Evolutionary conservation across 192 early-diverging fungal species (phyloP), one percentile per base, ranked within the genome.

Genomic region (Umbelopsis sp.): DNA sequence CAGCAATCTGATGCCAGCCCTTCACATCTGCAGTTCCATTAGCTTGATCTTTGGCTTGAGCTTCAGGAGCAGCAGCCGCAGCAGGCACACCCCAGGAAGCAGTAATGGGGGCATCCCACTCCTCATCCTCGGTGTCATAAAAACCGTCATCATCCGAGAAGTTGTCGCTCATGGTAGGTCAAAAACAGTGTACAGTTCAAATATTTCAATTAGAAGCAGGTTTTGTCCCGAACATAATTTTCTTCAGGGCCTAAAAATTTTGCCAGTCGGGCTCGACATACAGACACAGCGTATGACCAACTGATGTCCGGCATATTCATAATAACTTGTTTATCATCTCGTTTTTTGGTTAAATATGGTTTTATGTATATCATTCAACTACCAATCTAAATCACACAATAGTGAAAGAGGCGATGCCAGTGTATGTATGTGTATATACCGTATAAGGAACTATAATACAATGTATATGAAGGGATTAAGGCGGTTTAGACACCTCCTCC

Each of bases 401-500:
- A 9, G 37, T 41, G 37, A 41, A 9, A 41, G 37, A 41, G 5
- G 37, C 37, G 37, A 41, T 41, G 37, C 37, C 37, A 41, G 37
- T 41, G 37, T 41, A 41, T 41, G 37, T 41, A 41, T 41, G 37
- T 41, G 37, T 41, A 41, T 41, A 41, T 41, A 41, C 37, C 37
- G 37, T 41, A 41, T 41, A 41, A 41, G 7, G 30, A 61, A 61
- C 55, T 61, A 61, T 61, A 61, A 61, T 61, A 61, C 55, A 61
- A 23, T 49, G 48, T 21, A 49, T 49, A 20, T 49, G 25, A 16
- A 3, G 25, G 15, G 6, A 37, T 11, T 30, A 6, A 30, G 27
- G 27, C 30, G 25, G 25, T 21, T 58, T 83, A 84, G 20, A 84
- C 83, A 66, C 83, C 83, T 9, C 83, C 83, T 22, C 83, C 83